Base-by-base conservation (phyloP, 495 filamentous ascomycete species). In the Neohortaea acidophila region DNA sequence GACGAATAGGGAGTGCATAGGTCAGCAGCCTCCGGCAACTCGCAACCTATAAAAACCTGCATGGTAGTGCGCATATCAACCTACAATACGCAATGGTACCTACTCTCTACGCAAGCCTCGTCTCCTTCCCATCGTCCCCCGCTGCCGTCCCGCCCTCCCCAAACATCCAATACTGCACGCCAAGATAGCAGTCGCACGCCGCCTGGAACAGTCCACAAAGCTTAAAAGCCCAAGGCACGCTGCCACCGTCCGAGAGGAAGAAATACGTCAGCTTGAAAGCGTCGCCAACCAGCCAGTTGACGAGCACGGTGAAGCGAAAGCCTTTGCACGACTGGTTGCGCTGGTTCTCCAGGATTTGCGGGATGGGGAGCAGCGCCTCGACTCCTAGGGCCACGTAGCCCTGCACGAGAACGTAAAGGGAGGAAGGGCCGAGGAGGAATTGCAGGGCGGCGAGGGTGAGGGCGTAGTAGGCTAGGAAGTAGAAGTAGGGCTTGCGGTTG, bases 251-350 rank as follows among this genome's bases (percentile, higher is more conserved):
- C 10, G 80, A 77, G 13, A 54, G 33, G 45, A 61, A 61, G 61
- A 96, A 94, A 65, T 81, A 97, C 31, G 77, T 77, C 73, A 93
- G 81, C 67, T 97, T 97, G 79, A 94, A 91, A 23, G 72, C 63
- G 61, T 97, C 89, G 47, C 89, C 89, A 10, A 83, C 57, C 44
- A 97, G 60, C 89, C 89, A 97, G 32, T 79, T 84, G 3, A 67
- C 76, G 18, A 94, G 60, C 4, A 97, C 84, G 9, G 77, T 85
- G 5, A 93, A 29, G 2, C 89, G 73, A 61, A 97, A 94, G 7
- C 89, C 89, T 53, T 80, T 81, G 62, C 84, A 94, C 3, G 82
- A 87, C 31, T 70, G 69, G 0, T 77, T 73, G 17, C 67, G 73
- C 45, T 79, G 67, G 58, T 96, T 97, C 15, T 77, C 63, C 19